Conservation (phyloP, 176 grass and related monocot genomes). For the Zizania latifolia region DNA sequence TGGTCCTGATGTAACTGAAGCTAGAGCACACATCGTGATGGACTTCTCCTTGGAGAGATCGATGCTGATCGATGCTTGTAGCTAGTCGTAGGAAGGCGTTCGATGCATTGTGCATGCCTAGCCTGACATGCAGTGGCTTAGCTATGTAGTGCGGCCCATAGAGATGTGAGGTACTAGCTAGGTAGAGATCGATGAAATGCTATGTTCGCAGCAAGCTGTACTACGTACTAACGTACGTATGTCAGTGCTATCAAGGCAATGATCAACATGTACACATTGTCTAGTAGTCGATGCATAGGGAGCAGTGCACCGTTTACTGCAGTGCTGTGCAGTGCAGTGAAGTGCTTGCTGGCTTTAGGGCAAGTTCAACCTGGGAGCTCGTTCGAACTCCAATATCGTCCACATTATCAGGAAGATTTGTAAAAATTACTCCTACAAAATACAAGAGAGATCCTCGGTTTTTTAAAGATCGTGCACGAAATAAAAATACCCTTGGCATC, state of each 20-base stretch:
- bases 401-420: no score
- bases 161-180: no score
- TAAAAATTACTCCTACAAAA: no score
- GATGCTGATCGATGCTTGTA: constrained; percentile 3
- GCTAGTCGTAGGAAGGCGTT: neutral
- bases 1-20: constrained; percentile 25
- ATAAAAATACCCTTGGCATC: no score
- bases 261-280: constrained; percentile 8
- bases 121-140: neutral
- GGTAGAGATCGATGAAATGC: neutral
- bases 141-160: no score
- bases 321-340: neutral
- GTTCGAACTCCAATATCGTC: no score
- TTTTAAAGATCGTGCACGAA: no score
- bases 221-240: no score
- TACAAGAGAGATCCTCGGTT: no score
- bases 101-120: neutral
- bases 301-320: constrained; percentile 10
- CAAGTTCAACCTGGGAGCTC: no score
- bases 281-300: constrained; percentile 27
- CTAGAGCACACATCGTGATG: constrained; percentile 21
- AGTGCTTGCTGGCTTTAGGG: no score
- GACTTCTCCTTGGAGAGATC: constrained; percentile 13
- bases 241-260: constrained; percentile 20
- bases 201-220: neutral